Evolutionary conservation across 2,329 filamentous ascomycete genomes (phyloP), one percentile per base, ranked within the genome.

Genomic region (Hypomyces rosellus): DNA sequence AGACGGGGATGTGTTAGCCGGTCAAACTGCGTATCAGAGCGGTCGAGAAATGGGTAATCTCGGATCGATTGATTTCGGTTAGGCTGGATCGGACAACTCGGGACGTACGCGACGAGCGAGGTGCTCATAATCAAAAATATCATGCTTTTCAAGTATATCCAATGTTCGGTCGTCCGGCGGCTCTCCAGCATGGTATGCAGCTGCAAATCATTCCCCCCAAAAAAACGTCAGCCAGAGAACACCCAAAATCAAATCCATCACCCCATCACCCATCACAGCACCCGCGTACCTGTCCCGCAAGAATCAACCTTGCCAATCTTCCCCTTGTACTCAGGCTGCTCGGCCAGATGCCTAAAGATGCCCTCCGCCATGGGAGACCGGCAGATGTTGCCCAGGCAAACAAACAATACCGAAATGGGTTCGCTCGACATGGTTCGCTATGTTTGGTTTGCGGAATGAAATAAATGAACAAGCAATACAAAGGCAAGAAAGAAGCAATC

Each of bases 341-440:
- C 75, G 38, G 78, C 78, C 38, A 93, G 72, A 53, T 84, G 80
- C 52, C 83, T 82, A 72, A 99, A 97, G 57, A 96, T 88, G 45
- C 88, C 93, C 74, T 97, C 92, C 42, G 91, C 89, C 93, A 99
- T 97, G 33, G 93, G 88, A 7, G 90, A 96, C 54, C 80, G 77
- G 66, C 90, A 99, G 63, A 97, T 97, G 70, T 99, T 99, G 67
- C 93, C 93, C 34, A 97, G 78, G 71, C 93, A 99, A 60, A 97
- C 92, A 65, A 97, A 97, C 47, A 97, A 81, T 36, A 97, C 86
- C 2, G 85, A 90, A 49, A 88, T 58, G 37, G 68, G 66, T 53
- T 71, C 36, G 45, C 41, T 69, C 6, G 62, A 38, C 60, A 61
- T 11, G 25, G 25, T 30, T 30, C 25, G 25, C 25, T 30, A 11